Evolutionary conservation across 2,329 filamentous ascomycete species (phyloP), one percentile per base, ranked within the genome.

Genomic region (Hymenoscyphus linearis): DNA sequence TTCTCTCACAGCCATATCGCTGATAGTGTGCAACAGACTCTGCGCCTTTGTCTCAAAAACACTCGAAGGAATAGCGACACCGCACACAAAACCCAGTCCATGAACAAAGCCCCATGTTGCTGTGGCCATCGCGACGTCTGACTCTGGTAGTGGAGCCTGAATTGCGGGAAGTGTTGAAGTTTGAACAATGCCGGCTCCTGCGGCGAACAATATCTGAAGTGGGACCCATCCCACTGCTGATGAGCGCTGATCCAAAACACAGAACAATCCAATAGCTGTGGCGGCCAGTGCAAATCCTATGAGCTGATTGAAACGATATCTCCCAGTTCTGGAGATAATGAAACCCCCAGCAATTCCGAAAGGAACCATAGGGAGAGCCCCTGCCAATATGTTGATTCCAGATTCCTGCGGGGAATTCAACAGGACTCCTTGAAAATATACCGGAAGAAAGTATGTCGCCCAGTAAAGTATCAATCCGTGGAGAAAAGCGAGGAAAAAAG

Each of bases 401-500:
- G 74, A 74, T 55, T 64, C 55, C 6, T 69, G 69, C 0, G 75
- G 69, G 35, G 63, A 69, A 52, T 69, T 67, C 34, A 70, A 71
- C 57, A 73, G 72, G 63, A 81, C 74, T 47, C 75, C 73, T 71
- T 82, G 77, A 68, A 82, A 80, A 71, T 78, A 81, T 58, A 80
- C 71, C 3, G 78, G 78, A 12, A 80, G 69, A 60, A 79, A 78
- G 68, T 76, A 78, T 5, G 59, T 50, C 7, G 69, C 61, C 72
- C 75, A 77, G 54, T 73, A 73, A 4, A 71, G 60, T 12, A 77
- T 64, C 5, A 78, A 61, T 3, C 71, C 70, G 54, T 77, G 71
- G 1, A 79, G 59, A 59, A 79, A 77, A 2, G 73, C 75, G 18
- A 73, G 64, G 4, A 71, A 59, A 56, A 74, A 74, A 31, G 34